These are phyloP conservation scores for Gaeumannomyces tritici DNA, from an alignment of 2,329 filamentous ascomycete species.

Conservation along the genomic window DNA sequence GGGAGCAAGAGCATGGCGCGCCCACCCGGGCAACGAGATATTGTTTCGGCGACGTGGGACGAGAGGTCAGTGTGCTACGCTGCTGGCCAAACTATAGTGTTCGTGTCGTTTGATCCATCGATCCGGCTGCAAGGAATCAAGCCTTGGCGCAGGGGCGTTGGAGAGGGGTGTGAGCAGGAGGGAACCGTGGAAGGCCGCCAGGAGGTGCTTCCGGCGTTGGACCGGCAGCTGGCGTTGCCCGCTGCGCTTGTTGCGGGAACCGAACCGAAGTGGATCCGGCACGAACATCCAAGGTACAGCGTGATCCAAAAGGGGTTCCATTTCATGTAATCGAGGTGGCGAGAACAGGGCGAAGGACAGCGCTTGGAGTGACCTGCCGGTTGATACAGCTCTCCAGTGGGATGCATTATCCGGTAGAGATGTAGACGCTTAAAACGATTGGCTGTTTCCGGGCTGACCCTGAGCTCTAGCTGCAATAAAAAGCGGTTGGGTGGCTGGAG, in stretches of 20 bases:
- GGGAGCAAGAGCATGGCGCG: slow-evolving; percentile 10
- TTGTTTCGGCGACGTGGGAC: slow-evolving; percentile 33
- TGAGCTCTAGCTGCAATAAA: too few relatives aligned
- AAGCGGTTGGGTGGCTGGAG: too few relatives aligned
- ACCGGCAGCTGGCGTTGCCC: too few relatives aligned
- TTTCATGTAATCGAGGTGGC: slow-evolving; percentile 5
- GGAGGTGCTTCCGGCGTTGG: not conserved
- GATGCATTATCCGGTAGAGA: too few relatives aligned
- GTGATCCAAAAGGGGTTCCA: slow-evolving; percentile 10
- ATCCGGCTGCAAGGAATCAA: slow-evolving; percentile 19
- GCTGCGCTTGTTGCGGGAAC: not conserved
- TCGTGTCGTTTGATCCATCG: slow-evolving; percentile 32
- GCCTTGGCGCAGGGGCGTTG: slow-evolving; percentile 12
- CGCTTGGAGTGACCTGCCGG: too few relatives aligned
- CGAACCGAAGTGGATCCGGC: slow-evolving; percentile 4
- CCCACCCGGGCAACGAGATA: slow-evolving; percentile 22
- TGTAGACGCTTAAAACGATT: too few relatives aligned
- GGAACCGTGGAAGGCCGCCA: not conserved
- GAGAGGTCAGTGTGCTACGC: slow-evolving; percentile 37
- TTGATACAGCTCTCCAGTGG: too few relatives aligned
- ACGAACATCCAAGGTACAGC: slow-evolving; percentile 9
- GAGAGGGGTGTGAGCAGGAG: not conserved
- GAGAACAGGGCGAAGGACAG: not conserved
- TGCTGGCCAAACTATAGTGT: slow-evolving; percentile 25
- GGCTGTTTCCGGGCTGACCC: too few relatives aligned